Evolutionary conservation across 2,329 filamentous ascomycete species (phyloP).

Genomic region (Orbilia oligospora): DNA sequence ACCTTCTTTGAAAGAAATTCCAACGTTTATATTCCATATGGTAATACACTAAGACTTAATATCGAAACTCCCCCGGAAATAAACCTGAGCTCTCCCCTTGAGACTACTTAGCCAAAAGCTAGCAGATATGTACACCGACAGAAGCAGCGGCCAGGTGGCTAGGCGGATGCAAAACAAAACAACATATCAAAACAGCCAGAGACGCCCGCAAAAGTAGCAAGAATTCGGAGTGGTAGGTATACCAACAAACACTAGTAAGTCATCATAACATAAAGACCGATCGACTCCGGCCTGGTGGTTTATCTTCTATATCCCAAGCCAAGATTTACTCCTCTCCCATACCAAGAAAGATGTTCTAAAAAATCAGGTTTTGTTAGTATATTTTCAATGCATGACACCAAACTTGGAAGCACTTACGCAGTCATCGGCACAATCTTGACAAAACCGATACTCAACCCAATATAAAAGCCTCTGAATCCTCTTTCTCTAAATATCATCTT

Average conservation of each 20-base stretch:
- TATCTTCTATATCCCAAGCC: constrained; percentile 68
- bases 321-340: constrained; percentile 76
- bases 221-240: constrained; percentile 23
- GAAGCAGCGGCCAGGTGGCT: neutral
- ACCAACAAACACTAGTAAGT: constrained; percentile 2
- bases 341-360: constrained; percentile 74
- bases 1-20: neutral
- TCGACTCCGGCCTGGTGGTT: neutral
- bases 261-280: constrained; percentile 1
- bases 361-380: constrained; percentile 31
- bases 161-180: constrained; percentile 1
- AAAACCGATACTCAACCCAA: constrained; percentile 94
- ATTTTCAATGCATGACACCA: constrained; percentile 1
- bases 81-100: neutral
- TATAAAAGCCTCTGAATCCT: constrained; percentile 87
- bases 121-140: constrained; percentile 9
- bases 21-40: neutral
- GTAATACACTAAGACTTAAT: neutral
- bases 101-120: neutral
- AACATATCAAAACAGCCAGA: constrained; percentile 8
- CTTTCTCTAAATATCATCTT: constrained; percentile 80
- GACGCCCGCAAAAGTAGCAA: constrained; percentile 29
- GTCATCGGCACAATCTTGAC: constrained; percentile 92
- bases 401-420: constrained; percentile 69
- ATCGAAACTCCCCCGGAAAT: constrained; percentile 3